phyloP scores from a whole-genome alignment of 1,284 basidiomycete species.

The Naganishia sp. region DNA sequence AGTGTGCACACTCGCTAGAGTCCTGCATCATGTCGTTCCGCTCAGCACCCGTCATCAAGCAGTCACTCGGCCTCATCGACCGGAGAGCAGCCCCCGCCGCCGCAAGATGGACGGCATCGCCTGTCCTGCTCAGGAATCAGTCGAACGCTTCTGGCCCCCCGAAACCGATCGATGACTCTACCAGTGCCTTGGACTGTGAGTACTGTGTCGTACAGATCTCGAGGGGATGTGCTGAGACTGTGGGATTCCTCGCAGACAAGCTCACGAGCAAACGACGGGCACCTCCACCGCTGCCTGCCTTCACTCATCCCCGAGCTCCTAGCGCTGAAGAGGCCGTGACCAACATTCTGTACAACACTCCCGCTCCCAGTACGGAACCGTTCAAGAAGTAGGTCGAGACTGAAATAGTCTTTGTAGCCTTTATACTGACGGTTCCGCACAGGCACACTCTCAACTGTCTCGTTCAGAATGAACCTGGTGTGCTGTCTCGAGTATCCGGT shows the following conservation, averaged over 20 bases:
- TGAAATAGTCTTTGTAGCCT: too few relatives aligned
- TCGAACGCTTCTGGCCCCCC: conserved; percentile 36
- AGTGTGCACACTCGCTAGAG: not conserved
- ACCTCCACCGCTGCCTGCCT: conserved; percentile 47
- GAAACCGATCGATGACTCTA: conserved; percentile 77
- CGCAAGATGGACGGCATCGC: conserved; percentile 10
- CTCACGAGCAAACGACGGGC: conserved; percentile 43
- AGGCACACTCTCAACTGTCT: conserved; percentile 97
- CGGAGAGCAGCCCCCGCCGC: conserved; percentile 14
- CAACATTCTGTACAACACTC: conserved; percentile 94
- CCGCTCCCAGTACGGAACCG: conserved; percentile 85
- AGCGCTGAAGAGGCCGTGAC: conserved; percentile 92
- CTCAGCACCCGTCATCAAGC: conserved; percentile 15
- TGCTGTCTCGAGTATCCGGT: conserved; percentile 94
- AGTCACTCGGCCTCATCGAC: conserved; percentile 26
- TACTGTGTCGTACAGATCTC: conserved; percentile 52
- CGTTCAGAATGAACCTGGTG: conserved; percentile 99
- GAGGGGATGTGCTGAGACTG: conserved; percentile 36
- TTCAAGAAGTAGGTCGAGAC: conserved; percentile 76
- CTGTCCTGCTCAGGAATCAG: conserved; percentile 8
- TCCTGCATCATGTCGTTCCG: conserved; percentile 20
- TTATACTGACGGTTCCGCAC: conserved; percentile 20
- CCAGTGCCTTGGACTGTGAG: conserved; percentile 94
- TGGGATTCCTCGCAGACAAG: conserved; percentile 46
- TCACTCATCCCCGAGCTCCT: conserved; percentile 44